These are phyloP conservation scores for Termitomyces sp. DNA, from an alignment of 768 basidiomycete species.

Conservation along the genomic window DNA sequence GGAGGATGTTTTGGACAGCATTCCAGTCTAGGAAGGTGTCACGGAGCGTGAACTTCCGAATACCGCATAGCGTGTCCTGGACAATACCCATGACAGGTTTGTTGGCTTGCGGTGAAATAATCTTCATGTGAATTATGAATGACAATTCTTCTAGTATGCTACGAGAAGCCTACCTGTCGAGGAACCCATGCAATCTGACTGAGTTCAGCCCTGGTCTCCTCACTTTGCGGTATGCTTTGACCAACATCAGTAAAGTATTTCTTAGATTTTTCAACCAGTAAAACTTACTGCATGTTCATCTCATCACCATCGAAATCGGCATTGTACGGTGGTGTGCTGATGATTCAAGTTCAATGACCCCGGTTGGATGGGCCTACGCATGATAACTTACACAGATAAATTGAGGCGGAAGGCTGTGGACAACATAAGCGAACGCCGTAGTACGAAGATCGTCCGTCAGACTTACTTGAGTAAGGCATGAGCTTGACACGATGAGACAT, in stretches of 20 bases:
- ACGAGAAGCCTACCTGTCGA: conserved; percentile 61
- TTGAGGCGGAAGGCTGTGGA: conserved; percentile 89
- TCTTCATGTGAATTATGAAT: conserved; percentile 44
- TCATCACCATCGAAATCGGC: conserved; percentile 99
- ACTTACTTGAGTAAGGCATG: conserved; percentile 97
- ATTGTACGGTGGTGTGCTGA: conserved; percentile 93
- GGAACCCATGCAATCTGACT: conserved; percentile 99
- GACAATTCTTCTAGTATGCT: not conserved
- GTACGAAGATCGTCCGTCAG: not conserved
- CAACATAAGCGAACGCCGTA: conserved; percentile 9
- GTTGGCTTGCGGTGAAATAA: conserved; percentile 98
- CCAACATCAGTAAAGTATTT: conserved; percentile 3
- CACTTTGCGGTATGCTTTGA: conserved; percentile 89
- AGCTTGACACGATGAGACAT: conserved; percentile 97
- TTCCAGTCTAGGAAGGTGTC: conserved; percentile 96
- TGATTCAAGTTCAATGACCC: conserved; percentile 25
- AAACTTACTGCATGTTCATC: conserved; percentile 99
- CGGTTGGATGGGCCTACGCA: conserved; percentile 17
- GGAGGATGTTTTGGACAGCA: conserved; percentile 93
- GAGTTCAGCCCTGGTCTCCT: conserved; percentile 97
- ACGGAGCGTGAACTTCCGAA: conserved; percentile 94
- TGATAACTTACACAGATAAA: conserved; percentile 83
- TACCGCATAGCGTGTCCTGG: conserved; percentile 96
- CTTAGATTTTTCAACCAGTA: not conserved
- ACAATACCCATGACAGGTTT: conserved; percentile 99